These are phyloP conservation scores for Nidularia pulvinata DNA, from an alignment of 768 basidiomycete species.

Conservation along the genomic window DNA sequence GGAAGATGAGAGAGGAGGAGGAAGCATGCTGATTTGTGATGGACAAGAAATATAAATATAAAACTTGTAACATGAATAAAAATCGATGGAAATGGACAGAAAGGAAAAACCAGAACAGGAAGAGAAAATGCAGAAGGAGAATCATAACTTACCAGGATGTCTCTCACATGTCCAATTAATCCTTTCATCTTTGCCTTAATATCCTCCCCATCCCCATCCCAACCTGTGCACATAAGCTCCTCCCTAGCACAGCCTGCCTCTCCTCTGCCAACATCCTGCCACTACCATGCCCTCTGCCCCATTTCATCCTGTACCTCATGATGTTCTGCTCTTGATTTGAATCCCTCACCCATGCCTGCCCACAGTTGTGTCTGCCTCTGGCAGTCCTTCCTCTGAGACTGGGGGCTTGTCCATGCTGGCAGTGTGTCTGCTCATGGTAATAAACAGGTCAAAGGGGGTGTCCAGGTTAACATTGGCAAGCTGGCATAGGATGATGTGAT, in stretches of 20 bases:
- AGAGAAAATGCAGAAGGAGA: too few relatives aligned
- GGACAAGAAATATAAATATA: too few relatives aligned
- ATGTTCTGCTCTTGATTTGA: slow-evolving; percentile 25
- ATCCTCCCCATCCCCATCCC: slow-evolving; percentile 9
- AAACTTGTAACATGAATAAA: too few relatives aligned
- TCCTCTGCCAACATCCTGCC: background rate
- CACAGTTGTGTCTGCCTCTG: slow-evolving; percentile 27
- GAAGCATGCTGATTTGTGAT: too few relatives aligned
- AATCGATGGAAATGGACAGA: too few relatives aligned
- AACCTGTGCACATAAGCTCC: slow-evolving; percentile 4
- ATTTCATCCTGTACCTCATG: slow-evolving; percentile 18
- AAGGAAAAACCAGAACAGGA: too few relatives aligned
- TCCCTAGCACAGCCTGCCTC: background rate
- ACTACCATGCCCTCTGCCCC: background rate
- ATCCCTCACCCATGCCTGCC: slow-evolving; percentile 30
- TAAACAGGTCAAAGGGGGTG: slow-evolving; percentile 68
- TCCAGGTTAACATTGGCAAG: slow-evolving; percentile 69
- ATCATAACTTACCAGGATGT: slow-evolving; percentile 9
- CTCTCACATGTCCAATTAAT: slow-evolving; percentile 20
- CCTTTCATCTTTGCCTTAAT: slow-evolving; percentile 23
- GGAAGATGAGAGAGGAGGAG: too few relatives aligned
- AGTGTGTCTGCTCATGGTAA: slow-evolving; percentile 38
- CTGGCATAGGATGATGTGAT: slow-evolving; percentile 62
- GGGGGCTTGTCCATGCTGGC: slow-evolving; percentile 28
- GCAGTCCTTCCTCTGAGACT: slow-evolving; percentile 24